These are phyloP conservation scores for Trichoderma endophyticum DNA, from an alignment of 2,329 filamentous ascomycete species.

Conservation along the genomic window DNA sequence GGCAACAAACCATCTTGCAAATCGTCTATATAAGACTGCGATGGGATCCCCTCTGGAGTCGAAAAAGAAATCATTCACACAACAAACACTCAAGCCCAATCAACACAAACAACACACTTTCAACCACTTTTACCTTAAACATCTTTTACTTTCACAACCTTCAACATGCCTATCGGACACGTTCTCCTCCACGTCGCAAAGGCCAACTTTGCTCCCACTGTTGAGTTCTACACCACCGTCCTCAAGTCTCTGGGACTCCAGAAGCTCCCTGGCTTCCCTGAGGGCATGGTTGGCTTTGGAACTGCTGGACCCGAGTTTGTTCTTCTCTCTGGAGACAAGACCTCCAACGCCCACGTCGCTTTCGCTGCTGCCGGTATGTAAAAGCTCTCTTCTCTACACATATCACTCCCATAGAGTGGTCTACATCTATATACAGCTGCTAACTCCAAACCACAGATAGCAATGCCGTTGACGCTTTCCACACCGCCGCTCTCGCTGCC, in stretches of 20 bases:
- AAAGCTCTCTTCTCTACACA: conserved; percentile 27
- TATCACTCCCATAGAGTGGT: background rate
- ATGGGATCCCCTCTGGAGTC: background rate
- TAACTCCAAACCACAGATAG: conserved; percentile 27
- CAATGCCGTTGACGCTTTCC: conserved; percentile 40
- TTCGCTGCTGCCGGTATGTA: conserved; percentile 10
- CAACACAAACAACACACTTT: background rate
- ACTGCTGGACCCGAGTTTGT: conserved; percentile 5
- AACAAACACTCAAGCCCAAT: background rate
- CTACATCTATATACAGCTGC: background rate
- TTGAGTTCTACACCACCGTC: background rate
- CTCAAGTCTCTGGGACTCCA: conserved; percentile 10
- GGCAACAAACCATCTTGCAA: background rate
- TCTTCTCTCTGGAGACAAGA: background rate
- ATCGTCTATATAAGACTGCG: conserved; percentile 3
- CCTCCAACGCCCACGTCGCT: background rate
- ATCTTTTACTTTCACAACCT: background rate
- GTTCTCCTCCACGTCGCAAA: conserved; percentile 10
- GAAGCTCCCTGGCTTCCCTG: conserved; percentile 11
- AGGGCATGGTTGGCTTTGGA: conserved; percentile 11
- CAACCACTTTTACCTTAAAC: background rate
- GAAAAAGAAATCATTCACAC: background rate
- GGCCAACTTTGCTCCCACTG: background rate
- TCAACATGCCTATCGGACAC: conserved; percentile 16
- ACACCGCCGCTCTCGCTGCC: conserved; percentile 35